phyloP scores from a whole-genome alignment of 2,329 filamentous ascomycete genomes.

The Uncinocarpus reesii region DNA sequence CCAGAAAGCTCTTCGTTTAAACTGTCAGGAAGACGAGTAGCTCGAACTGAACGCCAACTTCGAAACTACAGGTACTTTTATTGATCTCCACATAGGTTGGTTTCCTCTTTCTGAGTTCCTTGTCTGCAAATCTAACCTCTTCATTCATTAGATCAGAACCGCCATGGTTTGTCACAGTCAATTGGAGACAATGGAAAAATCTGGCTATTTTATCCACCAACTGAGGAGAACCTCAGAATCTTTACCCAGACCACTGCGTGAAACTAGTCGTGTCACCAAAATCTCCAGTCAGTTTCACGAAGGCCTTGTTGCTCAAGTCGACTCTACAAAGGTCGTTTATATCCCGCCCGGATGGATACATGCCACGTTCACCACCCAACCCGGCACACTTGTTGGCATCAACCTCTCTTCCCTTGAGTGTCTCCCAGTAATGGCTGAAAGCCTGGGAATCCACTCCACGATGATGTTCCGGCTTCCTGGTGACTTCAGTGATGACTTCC shows the following conservation, averaged over 20 bases:
- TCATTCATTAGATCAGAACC: constrained; percentile 2
- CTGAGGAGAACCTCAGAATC: constrained; percentile 5
- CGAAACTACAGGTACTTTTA: not conserved
- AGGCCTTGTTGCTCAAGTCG: not conserved
- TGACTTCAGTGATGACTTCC: not conserved
- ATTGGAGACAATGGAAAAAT: not conserved
- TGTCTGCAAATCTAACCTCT: not conserved
- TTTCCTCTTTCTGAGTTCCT: not conserved
- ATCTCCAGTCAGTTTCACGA: constrained; percentile 1
- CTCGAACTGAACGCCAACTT: not conserved
- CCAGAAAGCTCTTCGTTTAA: not conserved
- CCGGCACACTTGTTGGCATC: constrained; percentile 5
- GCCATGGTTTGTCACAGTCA: constrained; percentile 1
- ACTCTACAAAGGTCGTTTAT: constrained; percentile 7
- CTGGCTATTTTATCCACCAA: constrained; percentile 4
- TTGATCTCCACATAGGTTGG: not conserved
- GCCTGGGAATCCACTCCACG: not conserved
- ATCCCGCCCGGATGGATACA: constrained; percentile 11
- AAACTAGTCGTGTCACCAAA: constrained; percentile 8
- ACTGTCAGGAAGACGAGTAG: not conserved
- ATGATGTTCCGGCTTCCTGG: not conserved
- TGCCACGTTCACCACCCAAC: constrained; percentile 7
- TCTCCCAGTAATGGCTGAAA: not conserved
- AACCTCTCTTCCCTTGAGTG: constrained; percentile 6
- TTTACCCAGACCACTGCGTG: constrained; percentile 4